Percentiles rank a stretch among this genome's conserved stretches.
Evolutionary conservation across 208 protist species (phyloP).

Genomic region (Trypanosomatidae sp.): DNA sequence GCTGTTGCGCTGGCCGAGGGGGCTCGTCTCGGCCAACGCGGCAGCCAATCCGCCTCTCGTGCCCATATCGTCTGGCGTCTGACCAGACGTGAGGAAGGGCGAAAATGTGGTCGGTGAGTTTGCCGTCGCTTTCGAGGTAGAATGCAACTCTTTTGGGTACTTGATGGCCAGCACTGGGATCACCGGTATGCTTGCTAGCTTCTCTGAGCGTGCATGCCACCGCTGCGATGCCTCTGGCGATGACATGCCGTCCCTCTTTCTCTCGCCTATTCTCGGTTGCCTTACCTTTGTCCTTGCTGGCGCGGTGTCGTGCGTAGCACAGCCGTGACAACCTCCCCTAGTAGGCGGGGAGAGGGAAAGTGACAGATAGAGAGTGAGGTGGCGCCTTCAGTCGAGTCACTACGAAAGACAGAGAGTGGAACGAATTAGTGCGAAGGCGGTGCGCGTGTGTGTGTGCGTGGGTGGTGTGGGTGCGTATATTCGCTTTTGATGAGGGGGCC

Average conservation of each 20-base stretch:
- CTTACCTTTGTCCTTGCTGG: neutral
- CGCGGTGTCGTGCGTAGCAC: neutral
- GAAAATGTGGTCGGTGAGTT: neutral
- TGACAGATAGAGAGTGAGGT: neutral
- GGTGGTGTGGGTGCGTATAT: neutral
- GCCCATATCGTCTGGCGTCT: neutral
- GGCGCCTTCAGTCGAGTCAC: neutral
- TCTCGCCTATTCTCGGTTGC: neutral
- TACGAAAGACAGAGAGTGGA: neutral
- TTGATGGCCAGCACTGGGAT: constrained; percentile 18
- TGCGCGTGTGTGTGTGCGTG: neutral
- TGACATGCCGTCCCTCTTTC: neutral
- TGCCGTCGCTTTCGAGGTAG: neutral
- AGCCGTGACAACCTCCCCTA: neutral
- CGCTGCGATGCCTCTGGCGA: neutral
- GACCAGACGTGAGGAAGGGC: neutral
- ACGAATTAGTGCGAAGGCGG: neutral
- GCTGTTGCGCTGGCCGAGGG: constrained; percentile 9
- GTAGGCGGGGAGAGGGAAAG: neutral
- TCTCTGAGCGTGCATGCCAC: neutral
- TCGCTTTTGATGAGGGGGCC: neutral
- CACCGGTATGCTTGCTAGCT: constrained; percentile 8
- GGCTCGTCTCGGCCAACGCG: constrained; percentile 5
- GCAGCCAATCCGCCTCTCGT: neutral
- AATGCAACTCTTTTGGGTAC: neutral